Percentiles rank a stretch among this genome's conserved stretches.
phyloP scores from a whole-genome alignment of 2,329 filamentous ascomycete genomes.

The Lecanicillium sp. region DNA sequence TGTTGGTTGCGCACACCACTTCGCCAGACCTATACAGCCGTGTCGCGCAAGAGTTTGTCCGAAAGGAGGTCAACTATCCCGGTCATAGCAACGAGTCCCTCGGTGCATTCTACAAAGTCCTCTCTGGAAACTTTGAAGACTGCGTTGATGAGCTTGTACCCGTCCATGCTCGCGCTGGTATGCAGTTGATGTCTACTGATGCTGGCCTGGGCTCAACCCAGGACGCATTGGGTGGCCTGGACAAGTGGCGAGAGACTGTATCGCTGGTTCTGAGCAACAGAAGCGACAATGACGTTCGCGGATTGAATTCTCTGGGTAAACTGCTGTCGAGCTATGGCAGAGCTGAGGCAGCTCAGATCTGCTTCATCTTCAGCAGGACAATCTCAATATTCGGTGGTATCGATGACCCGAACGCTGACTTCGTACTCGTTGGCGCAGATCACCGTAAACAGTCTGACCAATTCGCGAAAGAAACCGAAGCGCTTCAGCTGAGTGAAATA shows the following conservation, averaged over 20 bases:
- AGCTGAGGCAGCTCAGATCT: constrained; percentile 87
- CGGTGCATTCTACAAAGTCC: constrained; percentile 85
- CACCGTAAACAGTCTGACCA: constrained; percentile 65
- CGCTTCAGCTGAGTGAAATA: constrained; percentile 89
- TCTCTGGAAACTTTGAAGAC: constrained; percentile 90
- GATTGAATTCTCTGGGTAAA: constrained; percentile 72
- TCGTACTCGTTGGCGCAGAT: constrained; percentile 82
- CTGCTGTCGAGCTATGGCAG: constrained; percentile 81
- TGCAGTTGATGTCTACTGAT: constrained; percentile 81
- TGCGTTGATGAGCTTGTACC: constrained; percentile 94
- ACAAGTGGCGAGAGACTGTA: constrained; percentile 91
- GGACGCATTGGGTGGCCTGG: constrained; percentile 75
- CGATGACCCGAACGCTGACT: constrained; percentile 71
- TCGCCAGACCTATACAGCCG: constrained; percentile 85
- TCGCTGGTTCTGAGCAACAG: constrained; percentile 83
- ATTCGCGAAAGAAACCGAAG: constrained; percentile 73
- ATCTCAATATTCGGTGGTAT: constrained; percentile 70
- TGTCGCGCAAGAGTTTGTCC: constrained; percentile 90
- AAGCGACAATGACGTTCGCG: constrained; percentile 69
- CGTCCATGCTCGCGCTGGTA: constrained; percentile 81
- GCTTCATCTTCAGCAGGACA: constrained; percentile 78
- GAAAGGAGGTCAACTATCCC: constrained; percentile 82
- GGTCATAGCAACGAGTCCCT: constrained; percentile 79
- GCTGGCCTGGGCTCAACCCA: constrained; percentile 54
- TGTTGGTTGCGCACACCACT: constrained; percentile 75